These are phyloP conservation scores for Cryptococcus sp. DNA, from an alignment of 1,284 basidiomycete genomes.

Conservation along the genomic window DNA sequence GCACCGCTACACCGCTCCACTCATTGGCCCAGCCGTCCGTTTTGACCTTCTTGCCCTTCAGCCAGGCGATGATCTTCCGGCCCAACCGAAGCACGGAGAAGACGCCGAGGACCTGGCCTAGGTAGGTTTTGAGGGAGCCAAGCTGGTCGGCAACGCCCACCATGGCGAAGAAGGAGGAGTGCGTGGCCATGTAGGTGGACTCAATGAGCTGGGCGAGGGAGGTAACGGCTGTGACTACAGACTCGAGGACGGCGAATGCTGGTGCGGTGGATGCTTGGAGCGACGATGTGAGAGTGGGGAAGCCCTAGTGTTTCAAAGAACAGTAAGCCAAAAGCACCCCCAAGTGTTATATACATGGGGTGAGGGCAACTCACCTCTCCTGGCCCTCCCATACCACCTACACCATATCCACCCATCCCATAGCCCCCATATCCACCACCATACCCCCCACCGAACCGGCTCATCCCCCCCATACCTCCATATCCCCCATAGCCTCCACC, in stretches of 20 bases:
- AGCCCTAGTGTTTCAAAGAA: slow-evolving; percentile 21
- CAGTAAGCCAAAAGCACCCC: neutral
- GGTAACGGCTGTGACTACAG: slow-evolving; percentile 91
- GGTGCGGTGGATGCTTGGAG: slow-evolving; percentile 86
- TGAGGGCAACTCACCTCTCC: slow-evolving; percentile 46
- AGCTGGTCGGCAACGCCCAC: slow-evolving; percentile 97
- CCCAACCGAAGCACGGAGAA: slow-evolving; percentile 82
- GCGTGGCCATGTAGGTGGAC: slow-evolving; percentile 97
- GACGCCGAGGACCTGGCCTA: slow-evolving; percentile 88
- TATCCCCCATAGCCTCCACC: slow-evolving; percentile 9
- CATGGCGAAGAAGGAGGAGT: slow-evolving; percentile 98
- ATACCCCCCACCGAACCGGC: slow-evolving; percentile 17
- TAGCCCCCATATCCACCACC: slow-evolving; percentile 20
- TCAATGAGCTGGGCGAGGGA: slow-evolving; percentile 98
- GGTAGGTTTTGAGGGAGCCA: slow-evolving; percentile 80
- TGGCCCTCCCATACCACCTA: slow-evolving; percentile 52
- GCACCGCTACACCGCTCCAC: slow-evolving; percentile 26
- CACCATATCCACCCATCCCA: slow-evolving; percentile 57
- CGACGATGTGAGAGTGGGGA: slow-evolving; percentile 73
- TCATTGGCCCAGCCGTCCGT: slow-evolving; percentile 49
- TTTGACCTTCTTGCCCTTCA: slow-evolving; percentile 53
- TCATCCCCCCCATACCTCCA: slow-evolving; percentile 10
- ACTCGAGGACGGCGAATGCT: slow-evolving; percentile 89
- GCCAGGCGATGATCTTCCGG: slow-evolving; percentile 46
- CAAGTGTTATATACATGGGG: neutral